Evolutionary conservation across 768 basidiomycete species (phyloP).

Genomic region (Mrakia frigida): DNA sequence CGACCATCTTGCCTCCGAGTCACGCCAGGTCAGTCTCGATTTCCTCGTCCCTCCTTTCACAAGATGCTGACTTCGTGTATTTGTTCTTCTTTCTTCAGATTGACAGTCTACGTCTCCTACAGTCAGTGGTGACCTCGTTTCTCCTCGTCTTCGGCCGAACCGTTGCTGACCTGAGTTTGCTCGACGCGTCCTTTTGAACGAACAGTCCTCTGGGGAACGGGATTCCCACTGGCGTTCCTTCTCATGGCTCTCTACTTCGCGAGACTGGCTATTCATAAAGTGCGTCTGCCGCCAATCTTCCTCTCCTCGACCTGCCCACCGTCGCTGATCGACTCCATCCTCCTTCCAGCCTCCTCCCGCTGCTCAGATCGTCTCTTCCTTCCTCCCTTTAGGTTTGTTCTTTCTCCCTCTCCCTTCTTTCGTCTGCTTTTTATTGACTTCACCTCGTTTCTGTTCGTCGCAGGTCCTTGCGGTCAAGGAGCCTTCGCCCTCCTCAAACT

Average conservation of each 20-base stretch:
- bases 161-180: neutral
- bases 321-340: neutral
- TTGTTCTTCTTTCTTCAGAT: slow-evolving; percentile 43
- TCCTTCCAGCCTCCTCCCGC: slow-evolving; percentile 37
- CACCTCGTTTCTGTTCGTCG: neutral
- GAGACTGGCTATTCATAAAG: slow-evolving; percentile 31
- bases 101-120: slow-evolving; percentile 55
- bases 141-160: neutral
- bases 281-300: neutral
- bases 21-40: slow-evolving; percentile 47
- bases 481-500: slow-evolving; percentile 43
- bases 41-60: neutral
- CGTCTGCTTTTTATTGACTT: neutral
- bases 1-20: slow-evolving; percentile 50
- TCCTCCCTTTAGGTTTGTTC: slow-evolving; percentile 60
- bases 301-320: neutral
- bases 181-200: neutral
- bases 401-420: neutral
- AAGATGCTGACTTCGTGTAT: neutral
- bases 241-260: slow-evolving; percentile 32
- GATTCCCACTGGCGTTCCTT: slow-evolving; percentile 32
- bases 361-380: slow-evolving; percentile 54
- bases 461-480: slow-evolving; percentile 58
- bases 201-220: slow-evolving; percentile 44
- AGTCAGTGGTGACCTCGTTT: slow-evolving; percentile 30